Percentiles rank a stretch among this genome's conserved stretches.
Evolutionary conservation across 2,329 filamentous ascomycete species (phyloP).

Genomic region (Aspergillus fischeri): DNA sequence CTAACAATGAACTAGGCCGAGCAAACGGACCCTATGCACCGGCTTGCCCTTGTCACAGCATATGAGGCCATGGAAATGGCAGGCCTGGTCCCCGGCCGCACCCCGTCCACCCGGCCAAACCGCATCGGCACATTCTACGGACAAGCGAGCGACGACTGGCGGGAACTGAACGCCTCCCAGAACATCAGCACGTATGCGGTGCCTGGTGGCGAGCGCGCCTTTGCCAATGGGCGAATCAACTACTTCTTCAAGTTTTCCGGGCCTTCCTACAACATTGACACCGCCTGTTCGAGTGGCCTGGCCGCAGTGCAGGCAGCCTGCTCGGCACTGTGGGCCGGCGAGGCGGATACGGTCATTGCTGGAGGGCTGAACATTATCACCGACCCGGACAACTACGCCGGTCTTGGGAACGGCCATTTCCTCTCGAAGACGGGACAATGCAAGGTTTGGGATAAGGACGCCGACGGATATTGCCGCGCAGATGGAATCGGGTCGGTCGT

Average conservation of each 20-base stretch:
- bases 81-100: conserved; percentile 67
- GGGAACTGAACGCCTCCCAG: conserved; percentile 66
- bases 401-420: conserved; percentile 54
- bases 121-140: conserved; percentile 69
- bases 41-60: conserved; percentile 69
- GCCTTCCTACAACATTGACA: conserved; percentile 67
- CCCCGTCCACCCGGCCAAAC: conserved; percentile 57
- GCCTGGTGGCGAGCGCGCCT: conserved; percentile 57
- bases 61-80: conserved; percentile 78
- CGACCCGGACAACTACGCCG: conserved; percentile 73
- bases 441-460: conserved; percentile 46
- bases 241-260: conserved; percentile 74
- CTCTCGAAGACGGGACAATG: conserved; percentile 41
- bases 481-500: conserved; percentile 49
- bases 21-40: conserved; percentile 75
- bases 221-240: conserved; percentile 62
- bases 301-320: conserved; percentile 68
- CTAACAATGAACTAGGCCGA: conserved; percentile 50
- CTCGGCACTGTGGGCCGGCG: conserved; percentile 65
- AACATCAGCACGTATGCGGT: conserved; percentile 66
- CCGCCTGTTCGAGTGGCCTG: conserved; percentile 61
- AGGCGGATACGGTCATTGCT: conserved; percentile 75
- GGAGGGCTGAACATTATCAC: conserved; percentile 70
- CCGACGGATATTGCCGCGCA: conserved; percentile 53
- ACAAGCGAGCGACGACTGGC: conserved; percentile 60